Evolutionary conservation across 2,329 filamentous ascomycete genomes (phyloP).

Genomic region (Diaporthe vaccinii): DNA sequence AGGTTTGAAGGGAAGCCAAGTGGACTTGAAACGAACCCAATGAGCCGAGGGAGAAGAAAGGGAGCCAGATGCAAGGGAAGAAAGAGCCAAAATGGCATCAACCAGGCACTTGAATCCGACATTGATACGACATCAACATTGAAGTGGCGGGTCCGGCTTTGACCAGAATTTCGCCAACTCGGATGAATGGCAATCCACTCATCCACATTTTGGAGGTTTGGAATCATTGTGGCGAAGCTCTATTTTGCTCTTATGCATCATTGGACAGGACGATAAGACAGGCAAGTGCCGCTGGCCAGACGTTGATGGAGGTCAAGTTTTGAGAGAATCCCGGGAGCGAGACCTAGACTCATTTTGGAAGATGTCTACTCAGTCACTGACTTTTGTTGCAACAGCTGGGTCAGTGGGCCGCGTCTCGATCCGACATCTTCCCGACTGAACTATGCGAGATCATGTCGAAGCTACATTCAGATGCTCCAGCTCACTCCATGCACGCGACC

Average conservation of each 20-base stretch:
- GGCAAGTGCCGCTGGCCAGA: background rate
- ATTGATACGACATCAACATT: background rate
- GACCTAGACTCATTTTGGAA: background rate
- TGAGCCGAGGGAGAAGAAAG: background rate
- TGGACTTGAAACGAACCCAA: background rate
- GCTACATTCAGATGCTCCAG: slow-evolving; percentile 93
- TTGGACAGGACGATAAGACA: background rate
- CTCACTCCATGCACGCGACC: slow-evolving; percentile 86
- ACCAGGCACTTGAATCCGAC: background rate
- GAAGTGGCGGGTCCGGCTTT: background rate
- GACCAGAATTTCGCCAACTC: background rate
- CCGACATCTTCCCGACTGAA: slow-evolving; percentile 94
- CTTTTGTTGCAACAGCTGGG: slow-evolving; percentile 73
- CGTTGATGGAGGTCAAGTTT: background rate
- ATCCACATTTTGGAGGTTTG: too few species aligned
- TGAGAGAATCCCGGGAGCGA: background rate
- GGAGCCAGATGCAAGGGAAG: background rate
- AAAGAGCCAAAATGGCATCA: background rate
- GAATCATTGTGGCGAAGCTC: background rate
- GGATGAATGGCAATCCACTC: background rate
- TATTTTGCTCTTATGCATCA: background rate
- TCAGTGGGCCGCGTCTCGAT: slow-evolving; percentile 97
- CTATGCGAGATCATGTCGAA: slow-evolving; percentile 95
- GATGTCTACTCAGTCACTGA: slow-evolving; percentile 20
- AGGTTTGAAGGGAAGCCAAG: background rate